Percentiles rank a stretch among this genome's conserved stretches.
phyloP scores from a whole-genome alignment of 345 rosid species.

The Nephelium lappaceum region DNA sequence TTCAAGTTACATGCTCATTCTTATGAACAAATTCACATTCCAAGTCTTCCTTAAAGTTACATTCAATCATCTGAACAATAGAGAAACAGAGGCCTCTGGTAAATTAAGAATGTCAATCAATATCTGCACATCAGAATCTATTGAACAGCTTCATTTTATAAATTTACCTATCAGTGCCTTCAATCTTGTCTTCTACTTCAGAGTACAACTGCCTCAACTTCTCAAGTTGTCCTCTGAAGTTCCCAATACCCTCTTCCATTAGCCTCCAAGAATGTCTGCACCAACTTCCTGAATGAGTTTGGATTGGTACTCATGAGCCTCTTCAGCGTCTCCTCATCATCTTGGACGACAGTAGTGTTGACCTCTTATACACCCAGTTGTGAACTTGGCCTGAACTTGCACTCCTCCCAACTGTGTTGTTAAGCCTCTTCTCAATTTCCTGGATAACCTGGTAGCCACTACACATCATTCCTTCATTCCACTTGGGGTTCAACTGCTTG shows the following conservation, averaged over 20 bases:
- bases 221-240: constrained; percentile 80
- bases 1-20: constrained; percentile 8
- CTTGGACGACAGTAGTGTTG: constrained; percentile 88
- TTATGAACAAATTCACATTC: constrained; percentile 30
- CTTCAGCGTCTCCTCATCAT: constrained; percentile 89
- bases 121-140: constrained; percentile 14
- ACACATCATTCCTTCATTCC: constrained; percentile 99
- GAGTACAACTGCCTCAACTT: constrained; percentile 88
- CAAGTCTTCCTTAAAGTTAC: constrained; percentile 21
- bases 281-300: constrained; percentile 84
- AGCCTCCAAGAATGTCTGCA: constrained; percentile 98
- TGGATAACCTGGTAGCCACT: constrained; percentile 94
- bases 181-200: constrained; percentile 95
- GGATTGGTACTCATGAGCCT: constrained; percentile 91
- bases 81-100: constrained; percentile 17
- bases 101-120: constrained; percentile 26
- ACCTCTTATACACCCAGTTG: constrained; percentile 97
- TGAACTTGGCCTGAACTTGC: constrained; percentile 98
- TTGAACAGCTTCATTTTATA: background rate
- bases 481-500: constrained; percentile 90
- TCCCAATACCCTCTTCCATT: constrained; percentile 99
- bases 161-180: constrained; percentile 83
- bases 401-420: constrained; percentile 98
- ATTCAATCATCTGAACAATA: background rate
- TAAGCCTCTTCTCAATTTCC: constrained; percentile 92